Evolutionary conservation across 345 rosid genomes (phyloP).

Genomic region (Arabidopsis thaliana): TAIR10.1 NC_003070.9:4693501-4694000

Average conservation of each 20-base stretch:
- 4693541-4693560: conserved; percentile 97
- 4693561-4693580: conserved; percentile 88
- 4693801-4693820: neutral
- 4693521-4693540: conserved; percentile 99
- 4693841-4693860: neutral
- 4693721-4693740: neutral
- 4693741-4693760: neutral
- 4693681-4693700: conserved; percentile 99
- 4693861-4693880: neutral
- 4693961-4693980: conserved; percentile 99
- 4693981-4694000: conserved; percentile 95
- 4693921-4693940: neutral
- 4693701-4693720: conserved; percentile 13
- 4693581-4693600: conserved; percentile 94
- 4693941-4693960: conserved; percentile 41
- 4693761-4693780: conserved; percentile 4
- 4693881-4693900: neutral
- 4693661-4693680: conserved; percentile 99
- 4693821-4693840: neutral
- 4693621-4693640: conserved; percentile 97
- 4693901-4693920: neutral
- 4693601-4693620: conserved; percentile 98
- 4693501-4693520: conserved; percentile 94
- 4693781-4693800: conserved; percentile 7
- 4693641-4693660: conserved; percentile 94